A percentile compares a stretch with the other conserved stretches of the same genome.
phyloP scores from a whole-genome alignment of 352 stramenopile genomes.

The Pythium insidiosum region DNA sequence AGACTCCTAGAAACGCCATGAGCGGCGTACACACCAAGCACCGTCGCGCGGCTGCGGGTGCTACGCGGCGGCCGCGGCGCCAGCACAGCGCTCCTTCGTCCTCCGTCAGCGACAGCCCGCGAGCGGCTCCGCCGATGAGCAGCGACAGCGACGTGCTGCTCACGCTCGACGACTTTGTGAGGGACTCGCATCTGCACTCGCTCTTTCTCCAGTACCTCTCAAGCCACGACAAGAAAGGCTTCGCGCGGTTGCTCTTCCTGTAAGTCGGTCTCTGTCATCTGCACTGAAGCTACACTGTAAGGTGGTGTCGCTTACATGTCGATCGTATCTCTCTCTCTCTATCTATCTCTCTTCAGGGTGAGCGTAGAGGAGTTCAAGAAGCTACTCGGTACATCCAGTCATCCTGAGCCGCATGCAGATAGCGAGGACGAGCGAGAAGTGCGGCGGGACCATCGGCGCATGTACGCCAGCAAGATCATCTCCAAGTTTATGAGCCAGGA shows the following conservation, averaged over 20 bases:
- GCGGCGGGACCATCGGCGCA: slow-evolving; percentile 27
- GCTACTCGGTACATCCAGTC: slow-evolving; percentile 21
- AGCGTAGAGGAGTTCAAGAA: slow-evolving; percentile 87
- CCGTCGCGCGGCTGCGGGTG: too few relatives aligned
- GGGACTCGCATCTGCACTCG: slow-evolving; percentile 69
- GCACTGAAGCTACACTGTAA: background rate
- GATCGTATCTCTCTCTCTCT: too few relatives aligned
- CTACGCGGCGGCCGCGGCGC: too few relatives aligned
- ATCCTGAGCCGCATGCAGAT: slow-evolving; percentile 9
- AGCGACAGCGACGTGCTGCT: slow-evolving; percentile 23
- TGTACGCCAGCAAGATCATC: slow-evolving; percentile 85
- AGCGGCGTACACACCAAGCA: too few relatives aligned
- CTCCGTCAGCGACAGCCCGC: too few relatives aligned
- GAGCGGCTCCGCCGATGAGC: too few relatives aligned
- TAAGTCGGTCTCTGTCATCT: slow-evolving; percentile 15
- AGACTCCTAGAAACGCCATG: too few relatives aligned
- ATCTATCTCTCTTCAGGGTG: slow-evolving; percentile 43
- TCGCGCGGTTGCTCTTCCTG: slow-evolving; percentile 76
- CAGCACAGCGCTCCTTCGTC: too few relatives aligned
- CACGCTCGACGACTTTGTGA: slow-evolving; percentile 64
- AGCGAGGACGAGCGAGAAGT: slow-evolving; percentile 15
- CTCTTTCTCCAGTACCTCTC: slow-evolving; percentile 79
- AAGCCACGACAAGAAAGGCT: slow-evolving; percentile 48
- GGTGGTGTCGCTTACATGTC: background rate
- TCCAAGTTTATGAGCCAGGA: slow-evolving; percentile 80